Evolutionary conservation across 1,284 basidiomycete genomes (phyloP).

Genomic region (Microbotryomycetes sp.): DNA sequence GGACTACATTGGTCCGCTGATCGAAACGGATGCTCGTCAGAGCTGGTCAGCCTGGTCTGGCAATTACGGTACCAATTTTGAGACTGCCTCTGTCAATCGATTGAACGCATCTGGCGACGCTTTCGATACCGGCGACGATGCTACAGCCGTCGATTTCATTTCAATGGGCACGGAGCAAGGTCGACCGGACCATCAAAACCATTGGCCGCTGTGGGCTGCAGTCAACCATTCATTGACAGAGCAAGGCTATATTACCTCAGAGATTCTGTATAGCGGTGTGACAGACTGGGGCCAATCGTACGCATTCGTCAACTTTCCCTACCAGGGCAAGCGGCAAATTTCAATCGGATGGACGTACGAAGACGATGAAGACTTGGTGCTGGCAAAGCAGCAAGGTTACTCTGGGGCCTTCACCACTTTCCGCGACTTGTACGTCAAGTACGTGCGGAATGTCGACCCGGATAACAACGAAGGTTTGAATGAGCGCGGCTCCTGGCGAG

Average conservation of each 20-base stretch:
- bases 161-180: conserved; percentile 31
- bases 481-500: conserved; percentile 23
- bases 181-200: conserved; percentile 7
- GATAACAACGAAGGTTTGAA: conserved; percentile 11
- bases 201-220: conserved; percentile 30
- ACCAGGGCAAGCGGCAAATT: conserved; percentile 18
- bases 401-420: conserved; percentile 32
- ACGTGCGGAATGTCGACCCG: conserved; percentile 19
- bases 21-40: conserved; percentile 1
- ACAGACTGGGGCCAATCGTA: conserved; percentile 33
- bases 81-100: conserved; percentile 26
- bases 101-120: conserved; percentile 27
- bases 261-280: conserved; percentile 16
- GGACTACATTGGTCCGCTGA: conserved; percentile 29
- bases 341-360: conserved; percentile 33
- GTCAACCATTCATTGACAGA: conserved; percentile 9
- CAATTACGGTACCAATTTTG: conserved; percentile 28
- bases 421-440: conserved; percentile 32
- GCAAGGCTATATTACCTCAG: conserved; percentile 7
- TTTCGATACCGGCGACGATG: conserved; percentile 13
- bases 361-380: conserved; percentile 4
- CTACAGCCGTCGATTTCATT: conserved; percentile 23
- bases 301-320: conserved; percentile 30
- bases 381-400: conserved; percentile 25
- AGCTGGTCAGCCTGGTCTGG: conserved; percentile 27